Conservation (phyloP, 305 asterid genomes). For the Nicotiana rustica region DNA sequence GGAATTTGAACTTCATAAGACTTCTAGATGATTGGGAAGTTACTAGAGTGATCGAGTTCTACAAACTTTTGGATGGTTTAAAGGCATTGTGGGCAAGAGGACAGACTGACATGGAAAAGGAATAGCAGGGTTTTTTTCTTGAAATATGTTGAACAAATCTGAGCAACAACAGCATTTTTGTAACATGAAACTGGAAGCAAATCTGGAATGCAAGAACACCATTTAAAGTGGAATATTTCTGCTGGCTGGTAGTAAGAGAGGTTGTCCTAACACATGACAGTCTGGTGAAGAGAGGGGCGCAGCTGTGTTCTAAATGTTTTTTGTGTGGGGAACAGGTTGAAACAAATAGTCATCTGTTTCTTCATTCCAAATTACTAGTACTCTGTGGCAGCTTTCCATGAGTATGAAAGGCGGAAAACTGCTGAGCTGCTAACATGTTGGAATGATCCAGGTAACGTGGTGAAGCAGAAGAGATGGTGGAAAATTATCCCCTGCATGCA, state of each 20-base stretch:
- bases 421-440: not conserved
- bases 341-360: not conserved
- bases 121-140: not conserved
- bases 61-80: not conserved
- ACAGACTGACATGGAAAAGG: not conserved
- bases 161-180: not conserved
- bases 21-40: not conserved
- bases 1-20: not conserved
- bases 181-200: not conserved
- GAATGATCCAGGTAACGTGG: not conserved
- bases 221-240: not conserved
- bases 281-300: not conserved
- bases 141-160: not conserved
- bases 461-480: not conserved
- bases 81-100: slow-evolving; percentile 3
- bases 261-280: not conserved
- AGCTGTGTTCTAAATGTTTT: not conserved
- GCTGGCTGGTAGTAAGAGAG: not conserved
- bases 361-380: not conserved
- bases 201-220: not conserved
- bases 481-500: not conserved
- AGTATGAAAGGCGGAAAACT: not conserved
- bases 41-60: not conserved
- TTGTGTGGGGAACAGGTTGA: not conserved
- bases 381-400: not conserved